phyloP scores from a whole-genome alignment of 2,329 filamentous ascomycete genomes.

The Lasiodiplodia gonubiensis region DNA sequence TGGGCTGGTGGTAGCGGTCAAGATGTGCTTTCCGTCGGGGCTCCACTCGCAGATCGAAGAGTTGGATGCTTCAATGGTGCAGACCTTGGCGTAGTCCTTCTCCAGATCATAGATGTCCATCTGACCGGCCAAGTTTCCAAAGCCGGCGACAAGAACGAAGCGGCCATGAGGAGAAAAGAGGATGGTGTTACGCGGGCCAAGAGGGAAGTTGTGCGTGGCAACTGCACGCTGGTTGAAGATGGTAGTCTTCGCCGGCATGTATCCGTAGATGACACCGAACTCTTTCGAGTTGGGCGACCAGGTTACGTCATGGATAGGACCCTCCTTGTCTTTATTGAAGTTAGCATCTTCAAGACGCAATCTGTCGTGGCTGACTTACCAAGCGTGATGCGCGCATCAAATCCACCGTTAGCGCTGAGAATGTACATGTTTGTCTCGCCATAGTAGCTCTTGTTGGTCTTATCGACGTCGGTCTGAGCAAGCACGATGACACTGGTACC shows the following conservation, averaged over 20 bases:
- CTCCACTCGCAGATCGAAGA: slow-evolving; percentile 97
- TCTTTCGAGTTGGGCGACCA: slow-evolving; percentile 98
- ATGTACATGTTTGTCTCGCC: slow-evolving; percentile 97
- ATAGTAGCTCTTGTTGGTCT: slow-evolving; percentile 98
- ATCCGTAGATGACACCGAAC: slow-evolving; percentile 96
- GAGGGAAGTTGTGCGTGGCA: slow-evolving; percentile 81
- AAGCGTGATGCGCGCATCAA: slow-evolving; percentile 88
- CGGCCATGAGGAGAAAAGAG: slow-evolving; percentile 91
- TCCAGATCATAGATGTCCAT: slow-evolving; percentile 97
- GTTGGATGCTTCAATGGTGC: slow-evolving; percentile 93
- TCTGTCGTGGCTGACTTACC: slow-evolving; percentile 48
- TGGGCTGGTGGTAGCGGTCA: slow-evolving; percentile 97
- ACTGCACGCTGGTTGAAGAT: slow-evolving; percentile 93
- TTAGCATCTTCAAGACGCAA: neutral
- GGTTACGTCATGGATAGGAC: slow-evolving; percentile 95
- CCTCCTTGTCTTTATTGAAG: slow-evolving; percentile 77
- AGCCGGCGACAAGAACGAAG: slow-evolving; percentile 92
- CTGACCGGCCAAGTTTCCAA: slow-evolving; percentile 95
- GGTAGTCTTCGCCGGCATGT: slow-evolving; percentile 98
- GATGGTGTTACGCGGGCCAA: slow-evolving; percentile 92
- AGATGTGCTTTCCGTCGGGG: slow-evolving; percentile 90
- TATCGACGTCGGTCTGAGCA: slow-evolving; percentile 97
- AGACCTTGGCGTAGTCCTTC: slow-evolving; percentile 90
- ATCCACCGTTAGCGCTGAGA: slow-evolving; percentile 85
- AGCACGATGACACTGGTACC: slow-evolving; percentile 92